Evolutionary conservation across 345 rosid species (phyloP).

Genomic region (Eucalyptus coolabah): DNA sequence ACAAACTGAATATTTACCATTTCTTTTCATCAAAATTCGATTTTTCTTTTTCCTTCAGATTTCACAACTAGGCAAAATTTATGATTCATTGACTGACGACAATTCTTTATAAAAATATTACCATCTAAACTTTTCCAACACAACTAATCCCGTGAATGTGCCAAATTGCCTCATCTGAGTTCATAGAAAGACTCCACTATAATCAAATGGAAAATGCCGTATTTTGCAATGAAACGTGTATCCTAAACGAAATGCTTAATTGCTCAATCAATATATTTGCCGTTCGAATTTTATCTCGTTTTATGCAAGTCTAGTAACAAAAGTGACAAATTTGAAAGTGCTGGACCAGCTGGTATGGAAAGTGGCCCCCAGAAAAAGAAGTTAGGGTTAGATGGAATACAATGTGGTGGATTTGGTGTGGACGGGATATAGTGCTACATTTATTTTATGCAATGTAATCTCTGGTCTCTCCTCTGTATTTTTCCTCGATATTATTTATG

Average conservation of each 20-base stretch:
- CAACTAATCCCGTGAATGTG: background rate
- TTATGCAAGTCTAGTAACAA: background rate
- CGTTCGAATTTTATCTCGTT: background rate
- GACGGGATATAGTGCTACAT: background rate
- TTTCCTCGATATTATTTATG: background rate
- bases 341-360: background rate
- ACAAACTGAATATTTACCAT: accelerated
- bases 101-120: background rate
- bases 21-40: background rate
- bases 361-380: background rate
- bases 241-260: background rate
- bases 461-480: background rate
- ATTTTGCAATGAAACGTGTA: background rate
- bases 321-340: background rate
- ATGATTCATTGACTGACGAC: accelerated
- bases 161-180: background rate
- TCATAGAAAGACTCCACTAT: background rate
- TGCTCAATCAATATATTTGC: background rate
- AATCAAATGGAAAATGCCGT: background rate
- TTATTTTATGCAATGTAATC: background rate
- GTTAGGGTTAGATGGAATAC: background rate
- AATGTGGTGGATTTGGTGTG: background rate
- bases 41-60: background rate
- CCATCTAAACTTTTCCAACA: accelerated
- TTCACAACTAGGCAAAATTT: accelerated